Evolutionary conservation across 768 basidiomycete genomes (phyloP).

Genomic region (Leccinum ochraceum): DNA sequence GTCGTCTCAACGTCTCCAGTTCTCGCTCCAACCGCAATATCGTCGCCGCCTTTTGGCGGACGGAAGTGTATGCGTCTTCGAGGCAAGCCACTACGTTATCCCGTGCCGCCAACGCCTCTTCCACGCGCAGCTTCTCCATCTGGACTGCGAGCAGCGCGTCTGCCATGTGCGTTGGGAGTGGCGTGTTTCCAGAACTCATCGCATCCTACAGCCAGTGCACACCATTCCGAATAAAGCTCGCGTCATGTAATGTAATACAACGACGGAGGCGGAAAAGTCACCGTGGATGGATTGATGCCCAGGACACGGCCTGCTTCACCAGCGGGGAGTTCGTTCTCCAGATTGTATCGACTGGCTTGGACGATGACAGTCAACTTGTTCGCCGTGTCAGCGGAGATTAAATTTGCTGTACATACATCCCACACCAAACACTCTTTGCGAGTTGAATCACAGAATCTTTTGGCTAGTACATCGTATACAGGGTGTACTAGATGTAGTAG

Average conservation of each 20-base stretch:
- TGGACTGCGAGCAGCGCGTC: conserved; percentile 59
- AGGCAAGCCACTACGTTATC: conserved; percentile 62
- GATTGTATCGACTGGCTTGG: not conserved
- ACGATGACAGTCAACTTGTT: not conserved
- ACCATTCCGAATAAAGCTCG: not conserved
- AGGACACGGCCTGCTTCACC: conserved; percentile 2
- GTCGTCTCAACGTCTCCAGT: conserved; percentile 31
- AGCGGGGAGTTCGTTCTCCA: conserved; percentile 6
- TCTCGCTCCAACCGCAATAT: conserved; percentile 51
- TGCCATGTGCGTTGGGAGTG: conserved; percentile 22
- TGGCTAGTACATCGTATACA: not conserved
- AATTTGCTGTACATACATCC: not conserved
- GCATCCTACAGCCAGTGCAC: conserved; percentile 15
- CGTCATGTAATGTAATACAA: conserved; percentile 4
- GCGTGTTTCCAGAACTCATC: not conserved
- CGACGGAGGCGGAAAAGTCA: conserved; percentile 1
- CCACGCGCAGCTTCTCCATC: conserved; percentile 50
- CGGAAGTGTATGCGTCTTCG: conserved; percentile 56
- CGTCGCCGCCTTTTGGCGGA: conserved; percentile 58
- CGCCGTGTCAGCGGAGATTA: not conserved
- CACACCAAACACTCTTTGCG: no score
- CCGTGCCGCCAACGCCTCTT: conserved; percentile 61
- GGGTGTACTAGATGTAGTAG: not conserved
- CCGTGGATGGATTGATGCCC: conserved; percentile 12
- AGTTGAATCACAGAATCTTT: no score